Conservation (phyloP, 148 eudicot species). For the Camellia sinensis region DNA sequence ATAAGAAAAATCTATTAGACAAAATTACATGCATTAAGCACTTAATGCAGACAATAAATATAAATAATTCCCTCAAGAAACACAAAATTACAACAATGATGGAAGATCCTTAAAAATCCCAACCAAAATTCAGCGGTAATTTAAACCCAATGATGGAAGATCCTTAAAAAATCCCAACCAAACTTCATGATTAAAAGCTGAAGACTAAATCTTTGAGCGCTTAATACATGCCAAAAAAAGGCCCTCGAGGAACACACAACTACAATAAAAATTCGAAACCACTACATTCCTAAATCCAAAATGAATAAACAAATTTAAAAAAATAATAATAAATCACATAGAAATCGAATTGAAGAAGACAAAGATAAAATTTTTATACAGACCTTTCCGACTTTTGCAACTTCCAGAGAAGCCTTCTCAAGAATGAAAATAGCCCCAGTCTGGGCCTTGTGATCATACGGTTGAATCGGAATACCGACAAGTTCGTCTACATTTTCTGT, state of each 20-base stretch:
- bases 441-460: slow-evolving; percentile 28
- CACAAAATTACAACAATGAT: too few species aligned
- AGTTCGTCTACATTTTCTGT: slow-evolving; percentile 38
- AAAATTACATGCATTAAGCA: neutral
- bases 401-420: slow-evolving; percentile 84
- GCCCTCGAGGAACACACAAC: neutral
- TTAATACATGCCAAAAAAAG: too few species aligned
- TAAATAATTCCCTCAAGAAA: too few species aligned
- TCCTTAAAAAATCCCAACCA: neutral
- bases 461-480: slow-evolving; percentile 61
- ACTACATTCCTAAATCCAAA: neutral
- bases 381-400: slow-evolving; percentile 98
- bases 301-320: neutral
- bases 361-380: slow-evolving; percentile 9
- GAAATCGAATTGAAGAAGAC: neutral
- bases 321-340: neutral
- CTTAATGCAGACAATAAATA: neutral
- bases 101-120: too few species aligned
- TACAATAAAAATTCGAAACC: neutral
- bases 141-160: neutral
- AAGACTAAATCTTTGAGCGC: neutral
- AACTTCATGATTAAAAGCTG: neutral
- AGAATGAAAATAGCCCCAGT: slow-evolving; percentile 79
- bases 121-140: too few species aligned
- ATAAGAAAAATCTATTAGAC: slow-evolving; percentile 1